Evolutionary conservation across 768 basidiomycete species (phyloP), one percentile per base, ranked within the genome.

Genomic region (Tricholoma sp.): DNA sequence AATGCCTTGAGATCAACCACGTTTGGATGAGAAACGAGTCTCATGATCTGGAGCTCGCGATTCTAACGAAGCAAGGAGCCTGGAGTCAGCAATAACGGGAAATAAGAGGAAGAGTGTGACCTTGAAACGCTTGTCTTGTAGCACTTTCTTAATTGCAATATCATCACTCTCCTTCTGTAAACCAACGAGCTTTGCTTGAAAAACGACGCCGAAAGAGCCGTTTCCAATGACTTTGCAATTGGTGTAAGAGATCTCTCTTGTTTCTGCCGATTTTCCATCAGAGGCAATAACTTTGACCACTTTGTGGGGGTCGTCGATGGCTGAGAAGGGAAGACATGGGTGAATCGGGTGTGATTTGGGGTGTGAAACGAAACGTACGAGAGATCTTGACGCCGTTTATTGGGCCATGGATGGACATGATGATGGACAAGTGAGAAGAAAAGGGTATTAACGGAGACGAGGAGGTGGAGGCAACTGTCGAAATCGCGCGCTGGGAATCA

Each of bases 61-160:
- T 98, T 98, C 96, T 98, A 72, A 32, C 56, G 45, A 31, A 12
- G 57, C 47, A 54, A 50, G 46, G 46, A 57, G 8, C 34, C 60
- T 53, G 57, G 37, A 27, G 31, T 50, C 8, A 32, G 55, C 18
- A 43, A 55, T n/a, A 47, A 55, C 54, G 60, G 53, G 58, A 62
- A 59, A 59, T 58, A 18, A 58, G 61, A 58, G 54, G 55, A 56
- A 56, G 53, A 65, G 61, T 75, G 82, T 61, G 60, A 95, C 96
- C 92, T 99, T 99, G 89, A 99, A 99, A 64, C 97, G 86, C 82
- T 99, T 99, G 79, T 99, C 97, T 80, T 99, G 97, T 60, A 99
- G 76, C 52, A 99, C 97, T 80, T 98, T 98, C 91, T 99, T 99
- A 83, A 99, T 99, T 51, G 97, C 97, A 68, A 99, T 97, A 64